These are phyloP conservation scores for Mrakia hoshinonis DNA, from an alignment of 768 basidiomycete genomes.

Conservation along the genomic window DNA sequence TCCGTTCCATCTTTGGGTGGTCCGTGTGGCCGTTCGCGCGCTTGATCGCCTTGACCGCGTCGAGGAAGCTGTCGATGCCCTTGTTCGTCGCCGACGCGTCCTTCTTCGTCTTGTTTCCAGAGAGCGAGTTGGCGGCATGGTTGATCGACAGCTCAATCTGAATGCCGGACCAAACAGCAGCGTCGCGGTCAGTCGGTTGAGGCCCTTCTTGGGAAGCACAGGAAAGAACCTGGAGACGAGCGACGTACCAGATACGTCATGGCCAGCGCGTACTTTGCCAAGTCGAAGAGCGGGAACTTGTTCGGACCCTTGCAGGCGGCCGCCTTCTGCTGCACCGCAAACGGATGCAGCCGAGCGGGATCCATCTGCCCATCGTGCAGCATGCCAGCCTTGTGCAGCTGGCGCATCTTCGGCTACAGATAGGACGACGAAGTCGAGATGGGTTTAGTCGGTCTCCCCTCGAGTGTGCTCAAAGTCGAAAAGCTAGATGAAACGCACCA, in stretches of 20 bases:
- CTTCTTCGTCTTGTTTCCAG: conserved; percentile 43
- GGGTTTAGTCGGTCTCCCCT: not conserved
- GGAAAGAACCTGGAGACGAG: not conserved
- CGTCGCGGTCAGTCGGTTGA: too few species aligned
- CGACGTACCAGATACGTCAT: conserved; percentile 75
- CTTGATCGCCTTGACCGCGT: conserved; percentile 31
- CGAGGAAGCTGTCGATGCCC: conserved; percentile 44
- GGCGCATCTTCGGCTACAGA: conserved; percentile 35
- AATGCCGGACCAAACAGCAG: too few species aligned
- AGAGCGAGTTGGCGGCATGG: conserved; percentile 64
- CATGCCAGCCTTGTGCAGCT: conserved; percentile 36
- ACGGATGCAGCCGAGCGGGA: conserved; percentile 60
- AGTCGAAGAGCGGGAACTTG: conserved; percentile 45
- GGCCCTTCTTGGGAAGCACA: too few species aligned
- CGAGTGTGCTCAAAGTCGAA: not conserved
- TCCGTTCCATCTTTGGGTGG: conserved; percentile 89
- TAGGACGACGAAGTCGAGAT: not conserved
- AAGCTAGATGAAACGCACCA: not conserved
- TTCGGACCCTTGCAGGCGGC: conserved; percentile 12
- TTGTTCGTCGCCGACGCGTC: conserved; percentile 42
- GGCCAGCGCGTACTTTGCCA: conserved; percentile 61
- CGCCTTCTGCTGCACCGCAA: conserved; percentile 43
- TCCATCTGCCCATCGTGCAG: conserved; percentile 38
- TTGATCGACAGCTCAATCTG: conserved; percentile 74
- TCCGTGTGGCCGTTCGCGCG: conserved; percentile 34